A percentile compares a stretch with the other conserved stretches of the same genome.
phyloP scores from a whole-genome alignment of 2,329 filamentous ascomycete species.

The Talaromyces albobiverticillius region DNA sequence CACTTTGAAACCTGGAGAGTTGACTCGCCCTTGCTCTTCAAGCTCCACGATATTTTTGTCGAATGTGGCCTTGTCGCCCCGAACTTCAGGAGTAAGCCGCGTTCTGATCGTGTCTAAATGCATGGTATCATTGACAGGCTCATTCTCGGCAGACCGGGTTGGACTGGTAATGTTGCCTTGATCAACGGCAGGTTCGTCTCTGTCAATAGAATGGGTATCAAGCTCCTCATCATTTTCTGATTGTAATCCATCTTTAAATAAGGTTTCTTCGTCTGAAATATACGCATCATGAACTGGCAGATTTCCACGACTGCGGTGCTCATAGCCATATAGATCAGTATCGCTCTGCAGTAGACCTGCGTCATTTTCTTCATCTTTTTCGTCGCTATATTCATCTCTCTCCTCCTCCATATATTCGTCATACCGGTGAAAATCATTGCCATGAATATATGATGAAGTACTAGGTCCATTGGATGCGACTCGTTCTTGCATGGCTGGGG shows the following conservation, averaged over 20 bases:
- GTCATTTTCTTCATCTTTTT: slow-evolving; percentile 2
- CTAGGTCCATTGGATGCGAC: not conserved
- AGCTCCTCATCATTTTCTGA: slow-evolving; percentile 2
- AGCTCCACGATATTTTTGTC: not conserved
- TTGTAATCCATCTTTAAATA: not conserved
- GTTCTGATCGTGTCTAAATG: not conserved
- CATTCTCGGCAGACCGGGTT: not conserved
- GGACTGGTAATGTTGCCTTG: not conserved
- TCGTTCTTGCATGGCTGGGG: not conserved
- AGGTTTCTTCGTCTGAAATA: not conserved
- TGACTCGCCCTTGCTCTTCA: not conserved
- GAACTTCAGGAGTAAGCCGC: not conserved
- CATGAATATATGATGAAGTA: not conserved
- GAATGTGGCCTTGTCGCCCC: not conserved
- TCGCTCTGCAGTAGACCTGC: not conserved
- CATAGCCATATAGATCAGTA: not conserved
- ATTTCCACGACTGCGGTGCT: not conserved
- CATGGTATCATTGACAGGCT: not conserved
- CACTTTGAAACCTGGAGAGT: not conserved
- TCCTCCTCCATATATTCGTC: slow-evolving; percentile 1
- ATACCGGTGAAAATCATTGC: not conserved
- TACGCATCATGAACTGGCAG: not conserved
- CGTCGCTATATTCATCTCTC: not conserved
- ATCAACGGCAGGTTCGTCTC: not conserved
- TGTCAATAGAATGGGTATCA: not conserved